Evolutionary conservation across 257 asterid genomes (phyloP).

Genomic region (Solanum sparsipilum): DNA sequence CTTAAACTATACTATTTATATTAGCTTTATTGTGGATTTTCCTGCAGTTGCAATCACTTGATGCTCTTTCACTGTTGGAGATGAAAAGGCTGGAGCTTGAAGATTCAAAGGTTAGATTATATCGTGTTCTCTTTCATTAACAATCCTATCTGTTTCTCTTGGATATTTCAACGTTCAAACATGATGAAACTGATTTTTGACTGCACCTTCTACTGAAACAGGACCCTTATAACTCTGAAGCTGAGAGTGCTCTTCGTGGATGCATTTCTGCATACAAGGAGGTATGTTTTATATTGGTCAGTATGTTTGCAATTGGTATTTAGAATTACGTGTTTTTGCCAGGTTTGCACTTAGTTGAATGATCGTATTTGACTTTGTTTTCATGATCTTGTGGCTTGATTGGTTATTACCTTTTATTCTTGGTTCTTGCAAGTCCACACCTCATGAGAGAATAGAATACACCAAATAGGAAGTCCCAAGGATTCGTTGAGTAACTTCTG

Average conservation of each 20-base stretch:
- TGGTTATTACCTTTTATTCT: not conserved
- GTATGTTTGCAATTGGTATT: not conserved
- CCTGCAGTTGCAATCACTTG: slow-evolving; percentile 70
- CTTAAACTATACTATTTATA: not conserved
- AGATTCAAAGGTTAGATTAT: slow-evolving; percentile 36
- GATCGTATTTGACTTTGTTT: not conserved
- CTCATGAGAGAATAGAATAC: not conserved
- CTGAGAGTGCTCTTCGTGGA: slow-evolving; percentile 38
- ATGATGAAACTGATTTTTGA: not conserved
- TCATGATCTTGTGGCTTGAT: not conserved
- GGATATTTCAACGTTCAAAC: not conserved
- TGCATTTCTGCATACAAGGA: slow-evolving; percentile 64
- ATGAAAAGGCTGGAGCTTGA: slow-evolving; percentile 30
- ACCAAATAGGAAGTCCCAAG: not conserved
- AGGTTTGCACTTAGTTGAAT: not conserved
- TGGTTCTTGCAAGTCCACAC: not conserved
- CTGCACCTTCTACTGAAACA: slow-evolving; percentile 12
- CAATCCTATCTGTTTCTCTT: not conserved
- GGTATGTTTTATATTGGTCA: slow-evolving; percentile 24
- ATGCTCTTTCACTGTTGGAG: slow-evolving; percentile 58
- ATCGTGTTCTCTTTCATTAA: not conserved
- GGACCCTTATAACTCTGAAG: slow-evolving; percentile 24
- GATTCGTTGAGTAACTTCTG: not conserved
- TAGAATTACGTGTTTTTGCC: not conserved
- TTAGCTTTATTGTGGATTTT: slow-evolving; percentile 1